These are phyloP conservation scores for Sphaerulina musiva DNA, from an alignment of 2,329 filamentous ascomycete species.

Conservation along the genomic window DNA sequence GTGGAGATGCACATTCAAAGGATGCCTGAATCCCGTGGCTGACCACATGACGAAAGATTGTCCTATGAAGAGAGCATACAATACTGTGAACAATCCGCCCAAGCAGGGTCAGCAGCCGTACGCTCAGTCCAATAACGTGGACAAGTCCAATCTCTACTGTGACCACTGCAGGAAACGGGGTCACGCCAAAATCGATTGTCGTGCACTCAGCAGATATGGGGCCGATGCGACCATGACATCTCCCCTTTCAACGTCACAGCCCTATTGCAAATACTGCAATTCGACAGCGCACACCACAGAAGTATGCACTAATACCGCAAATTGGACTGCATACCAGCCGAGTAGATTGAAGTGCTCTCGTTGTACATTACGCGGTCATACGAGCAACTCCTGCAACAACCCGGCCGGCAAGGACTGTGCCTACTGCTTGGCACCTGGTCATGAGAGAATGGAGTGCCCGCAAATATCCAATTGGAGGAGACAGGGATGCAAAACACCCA, in stretches of 20 bases:
- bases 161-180: too few species aligned
- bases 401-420: slow-evolving; percentile 4
- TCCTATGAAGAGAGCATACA: too few species aligned
- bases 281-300: slow-evolving; percentile 1
- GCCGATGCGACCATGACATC: not conserved
- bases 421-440: slow-evolving; percentile 4
- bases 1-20: too few species aligned
- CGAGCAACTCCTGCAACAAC: slow-evolving; percentile 8
- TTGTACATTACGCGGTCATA: slow-evolving; percentile 12
- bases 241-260: not conserved
- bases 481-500: not conserved
- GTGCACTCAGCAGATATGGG: not conserved
- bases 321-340: not conserved
- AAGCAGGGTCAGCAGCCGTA: too few species aligned
- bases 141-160: too few species aligned
- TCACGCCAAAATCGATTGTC: too few species aligned
- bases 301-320: not conserved
- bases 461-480: not conserved
- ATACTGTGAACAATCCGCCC: too few species aligned
- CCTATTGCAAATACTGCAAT: slow-evolving; percentile 13
- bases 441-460: slow-evolving; percentile 3
- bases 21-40: too few species aligned
- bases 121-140: too few species aligned
- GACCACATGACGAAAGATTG: too few species aligned
- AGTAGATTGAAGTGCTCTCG: slow-evolving; percentile 4